Evolutionary conservation across 352 stramenopile genomes (phyloP).

Genomic region (Globisporangium spinosum): DNA sequence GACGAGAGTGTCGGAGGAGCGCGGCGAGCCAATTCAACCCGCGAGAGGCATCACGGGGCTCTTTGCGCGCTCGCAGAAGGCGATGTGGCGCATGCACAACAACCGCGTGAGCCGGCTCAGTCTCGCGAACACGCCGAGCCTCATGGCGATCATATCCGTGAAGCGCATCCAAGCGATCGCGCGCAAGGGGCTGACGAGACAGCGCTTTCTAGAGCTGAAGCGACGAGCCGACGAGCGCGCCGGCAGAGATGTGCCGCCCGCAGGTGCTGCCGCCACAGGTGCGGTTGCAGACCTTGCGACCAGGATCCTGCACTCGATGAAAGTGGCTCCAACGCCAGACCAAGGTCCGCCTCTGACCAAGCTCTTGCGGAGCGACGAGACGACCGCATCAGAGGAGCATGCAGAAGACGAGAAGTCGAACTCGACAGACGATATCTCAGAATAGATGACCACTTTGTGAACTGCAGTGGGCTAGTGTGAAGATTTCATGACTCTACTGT

Average conservation of each 20-base stretch:
- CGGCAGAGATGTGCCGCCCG: neutral
- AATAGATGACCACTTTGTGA: neutral
- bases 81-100: slow-evolving; percentile 18
- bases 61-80: slow-evolving; percentile 30
- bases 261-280: neutral
- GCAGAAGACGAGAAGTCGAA: neutral
- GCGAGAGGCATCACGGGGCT: slow-evolving; percentile 21
- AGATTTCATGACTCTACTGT: neutral
- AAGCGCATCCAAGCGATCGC: slow-evolving; percentile 37
- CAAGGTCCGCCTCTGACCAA: neutral
- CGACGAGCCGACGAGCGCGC: neutral
- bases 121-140: slow-evolving; percentile 19
- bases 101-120: slow-evolving; percentile 15
- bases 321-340: slow-evolving; percentile 12
- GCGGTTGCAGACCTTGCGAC: slow-evolving; percentile 6
- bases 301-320: slow-evolving; percentile 20
- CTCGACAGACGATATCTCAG: neutral
- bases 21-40: slow-evolving; percentile 27
- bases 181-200: slow-evolving; percentile 23
- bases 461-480: neutral
- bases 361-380: neutral
- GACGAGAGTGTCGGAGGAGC: slow-evolving; percentile 24
- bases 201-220: slow-evolving; percentile 26
- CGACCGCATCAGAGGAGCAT: neutral
- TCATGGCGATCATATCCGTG: slow-evolving; percentile 28